These are phyloP conservation scores for Trypanosoma avium DNA, from an alignment of 208 protist species.

Conservation along the genomic window DNA sequence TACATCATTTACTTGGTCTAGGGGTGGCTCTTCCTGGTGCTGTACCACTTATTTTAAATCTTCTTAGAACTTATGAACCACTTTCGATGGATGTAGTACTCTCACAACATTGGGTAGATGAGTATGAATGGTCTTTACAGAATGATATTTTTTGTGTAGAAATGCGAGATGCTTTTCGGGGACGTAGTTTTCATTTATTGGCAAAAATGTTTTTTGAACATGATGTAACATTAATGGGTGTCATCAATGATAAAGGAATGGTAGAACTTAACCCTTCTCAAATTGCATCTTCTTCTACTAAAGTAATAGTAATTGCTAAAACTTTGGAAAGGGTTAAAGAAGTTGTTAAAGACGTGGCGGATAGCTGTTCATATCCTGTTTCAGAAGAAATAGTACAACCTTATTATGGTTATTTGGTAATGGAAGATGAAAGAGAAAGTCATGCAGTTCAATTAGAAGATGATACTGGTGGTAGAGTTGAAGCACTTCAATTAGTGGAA, in stretches of 20 bases:
- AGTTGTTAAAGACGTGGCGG: slow-evolving; percentile 45
- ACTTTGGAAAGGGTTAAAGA: slow-evolving; percentile 43
- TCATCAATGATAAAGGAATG: slow-evolving; percentile 46
- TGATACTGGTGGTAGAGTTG: background rate
- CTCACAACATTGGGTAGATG: slow-evolving; percentile 63
- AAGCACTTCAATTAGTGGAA: slow-evolving; percentile 35
- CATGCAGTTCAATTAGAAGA: no score
- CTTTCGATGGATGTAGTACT: slow-evolving; percentile 47
- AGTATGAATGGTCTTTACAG: slow-evolving; percentile 82
- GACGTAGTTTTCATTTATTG: slow-evolving; percentile 53
- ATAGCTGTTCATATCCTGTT: slow-evolving; percentile 41
- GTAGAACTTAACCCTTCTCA: slow-evolving; percentile 71
- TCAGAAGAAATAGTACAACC: slow-evolving; percentile 3
- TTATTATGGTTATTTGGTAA: background rate
- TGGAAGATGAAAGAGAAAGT: background rate
- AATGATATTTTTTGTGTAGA: slow-evolving; percentile 72
- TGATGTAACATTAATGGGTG: slow-evolving; percentile 71
- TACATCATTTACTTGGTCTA: slow-evolving; percentile 73
- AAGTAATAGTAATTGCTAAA: slow-evolving; percentile 72
- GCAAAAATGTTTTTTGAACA: slow-evolving; percentile 54
- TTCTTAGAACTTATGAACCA: slow-evolving; percentile 80
- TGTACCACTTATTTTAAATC: slow-evolving; percentile 76
- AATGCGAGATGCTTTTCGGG: slow-evolving; percentile 57
- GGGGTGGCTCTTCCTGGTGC: slow-evolving; percentile 70
- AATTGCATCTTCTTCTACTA: slow-evolving; percentile 48